Base-by-base conservation (phyloP, 495 filamentous ascomycete species). In the Aspergillus egyptiacus region DNA sequence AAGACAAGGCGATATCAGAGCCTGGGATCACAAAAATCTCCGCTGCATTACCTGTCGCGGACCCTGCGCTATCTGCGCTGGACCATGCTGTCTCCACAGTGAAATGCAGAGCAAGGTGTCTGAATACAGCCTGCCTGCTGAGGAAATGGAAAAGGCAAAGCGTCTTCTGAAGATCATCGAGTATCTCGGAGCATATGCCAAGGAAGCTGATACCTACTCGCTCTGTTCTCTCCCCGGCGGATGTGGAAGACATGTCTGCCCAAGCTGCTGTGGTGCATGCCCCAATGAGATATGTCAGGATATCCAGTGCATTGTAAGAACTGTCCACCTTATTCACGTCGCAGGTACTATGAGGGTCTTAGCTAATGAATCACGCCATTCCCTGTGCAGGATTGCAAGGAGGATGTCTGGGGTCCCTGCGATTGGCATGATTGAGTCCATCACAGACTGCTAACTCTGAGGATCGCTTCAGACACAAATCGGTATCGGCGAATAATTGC, bases 191-290 rank as follows among this genome's bases (percentile, higher is more conserved):
- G 17, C 37, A 13, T 36, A 42, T 13, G 50, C 47, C 33, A 56
- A 46, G 34, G 55, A 58, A 24, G 25, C n/a, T 1, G 35, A 19
- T 15, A 67, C 62, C 0, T 70, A 60, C 46, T 48, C 61, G 5
- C 19, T 55, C 27, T 70, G 67, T 31, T 57, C 57, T 1, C 23
- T 27, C 28, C 46, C 24, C 8, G 50, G 48, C 4, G 60, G 55
- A 14, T 70, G 67, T 24, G 50, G 46, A 14, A 48, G 46, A n/a
- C 31, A 59, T 25, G 53, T 69, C 5, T 70, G 67, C 34, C 59
- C 62, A 2, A 28, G 45, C 14, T 70, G 64, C 39, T 64, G 59
- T 36, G 64, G 67, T 7, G 34, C 49, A 6, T 70, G 67, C 46
- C 58, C 62, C 0, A 52, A 44, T 24, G 33, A 55, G 25, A 48